Base-by-base conservation (phyloP, 2,329 filamentous ascomycete species). In the Fusarium sp. region DNA sequence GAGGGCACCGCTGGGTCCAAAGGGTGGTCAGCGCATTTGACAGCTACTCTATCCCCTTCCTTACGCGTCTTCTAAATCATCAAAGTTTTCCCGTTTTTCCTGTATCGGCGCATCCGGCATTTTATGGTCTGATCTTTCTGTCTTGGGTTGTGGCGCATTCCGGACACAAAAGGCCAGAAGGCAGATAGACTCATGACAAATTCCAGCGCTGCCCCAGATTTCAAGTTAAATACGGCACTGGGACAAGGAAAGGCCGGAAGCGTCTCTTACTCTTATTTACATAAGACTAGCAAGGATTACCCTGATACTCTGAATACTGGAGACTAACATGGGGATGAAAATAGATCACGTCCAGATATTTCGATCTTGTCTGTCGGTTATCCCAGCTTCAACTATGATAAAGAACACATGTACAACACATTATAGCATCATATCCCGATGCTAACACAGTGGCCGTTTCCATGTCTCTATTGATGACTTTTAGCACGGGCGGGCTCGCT, bases 131-230 rank as follows among this genome's bases (percentile, higher is more conserved):
- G 33, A 58, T 69, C 42, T 58, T 42, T 36, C 66, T 58, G 66
- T 44, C 9, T 62, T 67, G 17, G 55, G 59, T 16, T 44, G 56
- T 62, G 57, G 57, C 49, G 49, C 66, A 69, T 69, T 67, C 66
- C 57, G 20, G n/a, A 36, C 57, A 33, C 27, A 8, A 9, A 29
- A 51, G 27, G 46, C 27, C 8, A 51, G 46, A 51, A 51, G 46
- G 29, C 24, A n/a, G 27, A 31, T 29, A 16, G 46, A 2, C 46
- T 10, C 22, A 29, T 29, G 9, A 17, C 46, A 51, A 51, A 51
- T 51, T 51, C 46, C 46, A 51, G 46, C 27, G 24, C 24, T 27
- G 46, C 16, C n/a, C 27, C 20, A 6, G 46, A 16, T 10, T 31
- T 51, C 12, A 9, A 10, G 46, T 51, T 51, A 16, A n/a, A 51